phyloP scores from a whole-genome alignment of 768 basidiomycete species.

The Pleurotus djamor region DNA sequence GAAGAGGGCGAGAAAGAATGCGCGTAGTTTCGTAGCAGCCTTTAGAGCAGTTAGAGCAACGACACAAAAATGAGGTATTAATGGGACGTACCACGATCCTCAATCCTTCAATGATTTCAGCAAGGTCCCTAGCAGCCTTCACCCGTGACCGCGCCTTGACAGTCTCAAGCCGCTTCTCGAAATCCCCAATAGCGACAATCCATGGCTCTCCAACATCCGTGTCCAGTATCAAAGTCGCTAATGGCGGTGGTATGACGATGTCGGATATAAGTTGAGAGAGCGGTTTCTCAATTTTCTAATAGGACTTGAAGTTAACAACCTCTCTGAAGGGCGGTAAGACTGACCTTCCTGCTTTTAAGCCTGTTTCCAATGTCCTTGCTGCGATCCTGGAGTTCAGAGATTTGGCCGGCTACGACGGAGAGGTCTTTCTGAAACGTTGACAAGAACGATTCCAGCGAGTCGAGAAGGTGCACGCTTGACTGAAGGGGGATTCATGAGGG shows the following conservation, averaged over 20 bases:
- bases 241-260: constrained; percentile 77
- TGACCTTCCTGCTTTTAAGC: constrained; percentile 80
- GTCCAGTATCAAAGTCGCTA: constrained; percentile 79
- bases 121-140: constrained; percentile 81
- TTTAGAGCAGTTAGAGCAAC: constrained; percentile 23
- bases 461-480: constrained; percentile 84
- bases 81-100: constrained; percentile 73
- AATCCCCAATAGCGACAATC: constrained; percentile 77
- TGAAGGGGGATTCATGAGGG: constrained; percentile 24
- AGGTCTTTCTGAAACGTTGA: constrained; percentile 96
- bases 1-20: constrained; percentile 81
- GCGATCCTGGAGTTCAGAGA: constrained; percentile 88
- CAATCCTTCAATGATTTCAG: constrained; percentile 82
- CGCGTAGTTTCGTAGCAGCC: constrained; percentile 88
- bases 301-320: neutral
- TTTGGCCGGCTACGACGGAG: constrained; percentile 93
- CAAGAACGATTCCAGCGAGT: constrained; percentile 87
- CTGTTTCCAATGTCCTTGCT: constrained; percentile 90
- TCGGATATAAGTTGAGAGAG: constrained; percentile 78
- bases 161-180: constrained; percentile 72
- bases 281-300: constrained; percentile 85
- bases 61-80: neutral
- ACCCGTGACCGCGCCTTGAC: constrained; percentile 76
- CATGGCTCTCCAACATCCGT: constrained; percentile 86
- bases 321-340: constrained; percentile 18